These are phyloP conservation scores for Tillandsia leiboldiana DNA, from an alignment of 176 grass and related monocot genomes.

Conservation along the genomic window DNA sequence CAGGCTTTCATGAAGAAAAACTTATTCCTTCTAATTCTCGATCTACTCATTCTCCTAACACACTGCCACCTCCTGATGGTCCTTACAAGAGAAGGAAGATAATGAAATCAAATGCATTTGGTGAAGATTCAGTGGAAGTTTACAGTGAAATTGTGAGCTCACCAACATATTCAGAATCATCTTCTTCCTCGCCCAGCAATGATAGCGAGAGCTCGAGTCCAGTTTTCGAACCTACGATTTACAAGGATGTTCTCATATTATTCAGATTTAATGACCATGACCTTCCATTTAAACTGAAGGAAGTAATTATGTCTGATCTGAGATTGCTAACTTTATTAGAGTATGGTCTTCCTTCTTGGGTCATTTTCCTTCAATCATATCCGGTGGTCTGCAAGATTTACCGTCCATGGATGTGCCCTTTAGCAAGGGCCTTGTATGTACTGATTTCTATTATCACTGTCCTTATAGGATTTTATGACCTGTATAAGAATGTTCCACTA, in stretches of 20 bases:
- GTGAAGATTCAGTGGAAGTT: conserved; percentile 40
- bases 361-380: conserved; percentile 93
- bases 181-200: conserved; percentile 35
- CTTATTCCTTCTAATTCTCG: conserved; percentile 19
- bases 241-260: conserved; percentile 78
- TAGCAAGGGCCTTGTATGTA: conserved; percentile 75
- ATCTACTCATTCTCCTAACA: conserved; percentile 34
- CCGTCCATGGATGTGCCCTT: conserved; percentile 94
- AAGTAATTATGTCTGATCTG: conserved; percentile 73
- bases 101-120: conserved; percentile 24
- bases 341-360: conserved; percentile 95
- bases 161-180: conserved; percentile 40
- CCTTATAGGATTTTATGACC: conserved; percentile 98
- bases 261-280: conserved; percentile 83
- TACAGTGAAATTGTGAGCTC: conserved; percentile 65
- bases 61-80: conserved; percentile 46
- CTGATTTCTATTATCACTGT: conserved; percentile 82
- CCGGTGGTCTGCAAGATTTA: conserved; percentile 96
- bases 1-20: conserved; percentile 9
- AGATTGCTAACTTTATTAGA: conserved; percentile 82
- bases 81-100: conserved; percentile 96
- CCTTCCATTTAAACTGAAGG: conserved; percentile 70
- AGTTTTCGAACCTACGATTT: conserved; percentile 37
- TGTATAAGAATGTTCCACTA: conserved; percentile 97
- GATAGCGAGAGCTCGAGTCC: conserved; percentile 34